These are phyloP conservation scores for Boletus bicolor DNA, from an alignment of 768 basidiomycete species.

Conservation along the genomic window DNA sequence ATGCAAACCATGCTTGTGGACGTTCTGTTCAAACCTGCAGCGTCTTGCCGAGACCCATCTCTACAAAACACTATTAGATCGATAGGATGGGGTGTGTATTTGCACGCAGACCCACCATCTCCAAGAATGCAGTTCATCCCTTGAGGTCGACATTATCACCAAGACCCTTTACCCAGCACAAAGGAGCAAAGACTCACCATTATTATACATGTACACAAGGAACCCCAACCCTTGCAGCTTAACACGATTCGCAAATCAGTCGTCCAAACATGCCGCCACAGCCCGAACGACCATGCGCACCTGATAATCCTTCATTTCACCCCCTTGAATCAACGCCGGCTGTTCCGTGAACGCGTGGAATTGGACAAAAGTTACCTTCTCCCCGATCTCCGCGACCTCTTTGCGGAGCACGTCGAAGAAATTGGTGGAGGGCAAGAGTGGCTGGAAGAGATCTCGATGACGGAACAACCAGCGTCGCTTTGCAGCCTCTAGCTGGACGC, in stretches of 20 bases:
- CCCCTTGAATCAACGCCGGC: conserved; percentile 49
- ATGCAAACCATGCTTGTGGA: not conserved
- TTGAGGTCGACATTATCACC: conserved; percentile 16
- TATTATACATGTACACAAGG: conserved; percentile 63
- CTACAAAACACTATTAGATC: conserved; percentile 25
- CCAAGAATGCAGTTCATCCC: conserved; percentile 72
- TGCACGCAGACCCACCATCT: conserved; percentile 45
- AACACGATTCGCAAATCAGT: not conserved
- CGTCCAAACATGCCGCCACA: not conserved
- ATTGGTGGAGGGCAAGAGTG: conserved; percentile 42
- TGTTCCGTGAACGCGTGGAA: conserved; percentile 43
- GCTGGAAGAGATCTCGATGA: conserved; percentile 43
- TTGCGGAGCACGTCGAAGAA: conserved; percentile 38
- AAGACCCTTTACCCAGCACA: not conserved
- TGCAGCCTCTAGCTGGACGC: conserved; percentile 38
- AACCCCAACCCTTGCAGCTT: conserved; percentile 63
- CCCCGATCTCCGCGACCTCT: conserved; percentile 30
- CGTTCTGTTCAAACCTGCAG: conserved; percentile 41
- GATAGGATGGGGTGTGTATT: not conserved
- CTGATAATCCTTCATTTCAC: conserved; percentile 73
- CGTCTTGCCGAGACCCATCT: conserved; percentile 65
- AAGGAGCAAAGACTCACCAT: conserved; percentile 43
- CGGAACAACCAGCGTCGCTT: conserved; percentile 45
- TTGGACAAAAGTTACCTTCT: conserved; percentile 31
- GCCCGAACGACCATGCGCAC: conserved; percentile 26